These are phyloP conservation scores for Zygoascus meyerae DNA, from an alignment of 1,139 yeast genomes.

Conservation along the genomic window DNA sequence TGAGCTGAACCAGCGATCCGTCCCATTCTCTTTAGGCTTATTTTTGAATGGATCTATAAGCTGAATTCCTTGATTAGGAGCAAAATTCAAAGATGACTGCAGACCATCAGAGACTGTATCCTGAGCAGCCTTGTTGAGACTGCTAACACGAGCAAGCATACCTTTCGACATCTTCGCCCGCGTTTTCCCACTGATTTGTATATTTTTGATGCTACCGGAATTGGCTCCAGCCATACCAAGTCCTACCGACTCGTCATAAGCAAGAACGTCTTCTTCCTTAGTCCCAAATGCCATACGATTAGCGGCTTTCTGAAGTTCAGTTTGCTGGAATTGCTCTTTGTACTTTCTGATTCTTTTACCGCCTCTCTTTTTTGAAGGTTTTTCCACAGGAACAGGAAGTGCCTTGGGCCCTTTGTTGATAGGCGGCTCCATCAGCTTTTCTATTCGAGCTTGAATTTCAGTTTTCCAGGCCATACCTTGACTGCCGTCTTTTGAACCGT, in stretches of 20 bases:
- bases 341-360: constrained; percentile 75
- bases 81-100: constrained; percentile 28
- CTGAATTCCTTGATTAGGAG: constrained; percentile 32
- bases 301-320: constrained; percentile 77
- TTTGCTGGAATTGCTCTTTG: constrained; percentile 74
- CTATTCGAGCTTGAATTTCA: constrained; percentile 60
- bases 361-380: constrained; percentile 75
- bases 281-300: constrained; percentile 81
- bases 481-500: constrained; percentile 43
- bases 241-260: constrained; percentile 71
- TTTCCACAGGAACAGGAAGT: constrained; percentile 75
- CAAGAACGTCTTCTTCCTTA: constrained; percentile 51
- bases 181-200: constrained; percentile 32
- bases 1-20: constrained; percentile 30
- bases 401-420: constrained; percentile 65
- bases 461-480: constrained; percentile 53
- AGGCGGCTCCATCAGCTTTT: constrained; percentile 74
- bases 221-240: constrained; percentile 58
- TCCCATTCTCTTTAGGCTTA: constrained; percentile 4
- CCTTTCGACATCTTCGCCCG: constrained; percentile 33
- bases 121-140: constrained; percentile 13
- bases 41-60: constrained; percentile 21
- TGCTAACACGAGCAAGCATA: constrained; percentile 27
- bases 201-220: constrained; percentile 33
- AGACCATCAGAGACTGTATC: constrained; percentile 22